These are phyloP conservation scores for Whalleya microplaca DNA, from an alignment of 2,329 filamentous ascomycete species.

Conservation along the genomic window DNA sequence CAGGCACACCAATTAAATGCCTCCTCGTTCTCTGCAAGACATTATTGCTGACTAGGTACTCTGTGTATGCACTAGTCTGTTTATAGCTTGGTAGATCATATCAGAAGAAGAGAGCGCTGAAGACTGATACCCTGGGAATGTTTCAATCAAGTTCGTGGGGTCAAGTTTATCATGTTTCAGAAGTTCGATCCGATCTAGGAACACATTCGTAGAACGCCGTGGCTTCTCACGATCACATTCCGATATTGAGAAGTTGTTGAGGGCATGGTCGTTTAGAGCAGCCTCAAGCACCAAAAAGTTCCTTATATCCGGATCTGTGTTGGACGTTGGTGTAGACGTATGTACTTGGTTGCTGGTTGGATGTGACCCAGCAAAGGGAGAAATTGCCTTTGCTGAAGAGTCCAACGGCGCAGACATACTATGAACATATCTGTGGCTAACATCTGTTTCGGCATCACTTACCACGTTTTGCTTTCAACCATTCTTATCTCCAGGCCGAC, in stretches of 20 bases:
- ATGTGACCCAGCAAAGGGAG: not conserved
- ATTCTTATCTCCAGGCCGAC: not conserved
- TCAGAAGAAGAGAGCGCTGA: not conserved
- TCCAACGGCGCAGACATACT: not conserved
- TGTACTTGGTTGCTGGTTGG: not conserved
- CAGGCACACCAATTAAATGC: slow-evolving; percentile 29
- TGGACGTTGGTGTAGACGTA: not conserved
- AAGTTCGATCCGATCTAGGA: slow-evolving; percentile 5
- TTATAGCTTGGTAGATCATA: not conserved
- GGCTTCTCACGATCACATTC: slow-evolving; percentile 15
- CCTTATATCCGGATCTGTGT: not conserved
- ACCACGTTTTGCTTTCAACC: not conserved
- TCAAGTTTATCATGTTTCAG: slow-evolving; percentile 24
- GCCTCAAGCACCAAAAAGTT: slow-evolving; percentile 1
- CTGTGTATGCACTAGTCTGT: not conserved
- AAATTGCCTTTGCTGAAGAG: not conserved
- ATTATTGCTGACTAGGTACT: not conserved
- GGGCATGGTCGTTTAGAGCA: slow-evolving; percentile 1
- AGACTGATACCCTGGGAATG: slow-evolving; percentile 10
- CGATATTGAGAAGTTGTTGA: slow-evolving; percentile 12
- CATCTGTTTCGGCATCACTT: too few species aligned
- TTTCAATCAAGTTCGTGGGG: slow-evolving; percentile 23
- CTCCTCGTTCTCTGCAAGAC: slow-evolving; percentile 1
- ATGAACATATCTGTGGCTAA: not conserved
- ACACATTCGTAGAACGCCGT: slow-evolving; percentile 1